Conservation (phyloP, 2,329 filamentous ascomycete genomes). For the Arthrobotrys sphaeroides region DNA sequence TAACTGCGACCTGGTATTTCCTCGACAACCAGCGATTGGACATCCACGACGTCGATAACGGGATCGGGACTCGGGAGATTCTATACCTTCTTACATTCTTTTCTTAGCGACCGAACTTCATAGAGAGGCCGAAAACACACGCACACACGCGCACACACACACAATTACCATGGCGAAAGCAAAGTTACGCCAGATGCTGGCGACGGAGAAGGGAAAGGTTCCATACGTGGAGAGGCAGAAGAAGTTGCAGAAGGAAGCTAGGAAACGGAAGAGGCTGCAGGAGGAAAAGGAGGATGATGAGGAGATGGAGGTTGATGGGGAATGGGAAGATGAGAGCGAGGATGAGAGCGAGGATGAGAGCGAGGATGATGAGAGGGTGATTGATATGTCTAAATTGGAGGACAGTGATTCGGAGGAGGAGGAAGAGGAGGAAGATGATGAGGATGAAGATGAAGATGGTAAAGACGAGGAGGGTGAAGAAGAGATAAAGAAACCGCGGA, state of each 20-base stretch:
- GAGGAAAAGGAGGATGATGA: slow-evolving; percentile 55
- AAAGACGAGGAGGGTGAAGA: slow-evolving; percentile 59
- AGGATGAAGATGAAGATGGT: slow-evolving; percentile 55
- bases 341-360: slow-evolving; percentile 28
- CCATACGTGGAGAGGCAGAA: slow-evolving; percentile 63
- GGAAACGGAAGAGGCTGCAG: slow-evolving; percentile 60
- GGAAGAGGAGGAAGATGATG: slow-evolving; percentile 56
- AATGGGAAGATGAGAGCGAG: slow-evolving; percentile 61
- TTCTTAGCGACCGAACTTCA: no score
- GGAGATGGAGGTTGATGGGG: slow-evolving; percentile 56
- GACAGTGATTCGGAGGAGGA: slow-evolving; percentile 49
- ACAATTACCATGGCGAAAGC: slow-evolving; percentile 60
- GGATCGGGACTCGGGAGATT: no score
- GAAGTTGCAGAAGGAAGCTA: slow-evolving; percentile 61
- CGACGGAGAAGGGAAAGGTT: slow-evolving; percentile 68
- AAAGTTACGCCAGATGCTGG: slow-evolving; percentile 68
- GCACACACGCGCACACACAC: background rate
- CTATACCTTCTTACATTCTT: no score
- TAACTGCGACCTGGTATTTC: background rate
- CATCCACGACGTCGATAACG: background rate
- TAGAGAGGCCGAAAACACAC: no score
- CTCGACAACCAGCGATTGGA: background rate
- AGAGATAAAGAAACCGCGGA: slow-evolving; percentile 60
- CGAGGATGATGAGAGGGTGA: slow-evolving; percentile 57
- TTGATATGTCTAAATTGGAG: slow-evolving; percentile 59